Base-by-base conservation (phyloP, 805 yeast species). In the Blastobotrys chiropterorum region DNA sequence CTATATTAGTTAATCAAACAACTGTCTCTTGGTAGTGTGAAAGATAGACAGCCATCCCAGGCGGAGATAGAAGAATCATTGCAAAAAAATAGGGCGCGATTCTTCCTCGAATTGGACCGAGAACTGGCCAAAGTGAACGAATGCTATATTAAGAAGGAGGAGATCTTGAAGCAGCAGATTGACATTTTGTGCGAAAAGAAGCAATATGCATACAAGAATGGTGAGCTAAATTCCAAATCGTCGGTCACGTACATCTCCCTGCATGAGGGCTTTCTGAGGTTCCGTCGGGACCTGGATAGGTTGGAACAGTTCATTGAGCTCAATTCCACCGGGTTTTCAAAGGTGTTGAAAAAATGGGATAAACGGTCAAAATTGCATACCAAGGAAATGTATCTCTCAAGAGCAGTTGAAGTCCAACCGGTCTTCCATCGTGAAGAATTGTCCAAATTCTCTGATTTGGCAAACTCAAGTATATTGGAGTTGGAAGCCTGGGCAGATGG, bases 291-390 rank as follows among this genome's bases (percentile, higher is more conserved):
- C 67, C 72, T 94, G 56, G 86, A 86, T 56, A 77, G 95, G 53
- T 73, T 94, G 22, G 96, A 94, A 65, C 97, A 92, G 67, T 94
- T 87, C 69, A 89, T 94, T 40, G 97, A 90, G 67, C 75, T 94
- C 53, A 94, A 94, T 66, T 97, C 90, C 62, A 88, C 96, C 0
- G 99, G 99, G 13, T 94, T 94, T 68, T 83, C 95, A 19, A 94
- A 94, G 70, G 97, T 89, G 26, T 78, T 94, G 62, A 94, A 94
- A 67, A 94, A 94, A 71, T 94, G 99, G 99, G 99, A 94, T 70
- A 94, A 94, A 69, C 76, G 97, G 56, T 89, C 97, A 19, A 90
- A 92, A 63, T 87, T 96, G 2, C 95, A 88, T 59, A 90, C 97
- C 4, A 90, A 90, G 64, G 99, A 94, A 65, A 75, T 94, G 48